A percentile compares a stretch with the other conserved stretches of the same genome.
Conservation (phyloP, 257 asterid genomes). For the Rhazya stricta region DNA sequence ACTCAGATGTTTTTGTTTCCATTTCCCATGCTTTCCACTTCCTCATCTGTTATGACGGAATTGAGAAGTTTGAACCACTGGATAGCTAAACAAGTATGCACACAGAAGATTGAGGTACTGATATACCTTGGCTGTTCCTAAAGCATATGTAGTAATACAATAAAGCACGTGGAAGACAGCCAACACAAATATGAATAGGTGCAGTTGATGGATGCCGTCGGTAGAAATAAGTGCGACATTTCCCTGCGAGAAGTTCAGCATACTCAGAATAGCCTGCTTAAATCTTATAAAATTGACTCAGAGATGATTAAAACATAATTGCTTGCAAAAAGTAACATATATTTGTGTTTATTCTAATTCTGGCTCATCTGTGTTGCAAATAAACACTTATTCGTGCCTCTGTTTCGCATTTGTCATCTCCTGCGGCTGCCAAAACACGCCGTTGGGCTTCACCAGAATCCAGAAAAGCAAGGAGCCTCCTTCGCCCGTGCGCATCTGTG, state of each 20-base stretch:
- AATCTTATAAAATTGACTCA: not conserved
- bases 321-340: too few relatives aligned
- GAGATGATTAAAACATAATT: not conserved
- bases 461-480: slow-evolving; percentile 25
- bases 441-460: slow-evolving; percentile 22
- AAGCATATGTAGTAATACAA: slow-evolving; percentile 48
- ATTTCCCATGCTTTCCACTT: slow-evolving; percentile 75
- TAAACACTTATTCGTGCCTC: slow-evolving; percentile 29
- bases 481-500: slow-evolving; percentile 14
- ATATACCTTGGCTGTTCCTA: slow-evolving; percentile 58
- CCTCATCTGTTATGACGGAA: slow-evolving; percentile 48
- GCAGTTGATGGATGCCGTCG: slow-evolving; percentile 74
- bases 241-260: slow-evolving; percentile 36
- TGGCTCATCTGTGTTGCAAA: not conserved
- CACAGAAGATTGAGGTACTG: not conserved
- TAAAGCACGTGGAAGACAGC: slow-evolving; percentile 51
- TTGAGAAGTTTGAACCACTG: not conserved
- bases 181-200: slow-evolving; percentile 60
- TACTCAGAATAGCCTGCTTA: not conserved
- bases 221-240: slow-evolving; percentile 55
- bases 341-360: not conserved
- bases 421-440: slow-evolving; percentile 38
- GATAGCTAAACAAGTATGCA: not conserved
- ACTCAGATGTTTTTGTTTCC: slow-evolving; percentile 62
- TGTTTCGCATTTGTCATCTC: slow-evolving; percentile 42